These are phyloP conservation scores for Mucor racemosus DNA, from an alignment of 371 early-diverging fungal genomes.

Conservation along the genomic window DNA sequence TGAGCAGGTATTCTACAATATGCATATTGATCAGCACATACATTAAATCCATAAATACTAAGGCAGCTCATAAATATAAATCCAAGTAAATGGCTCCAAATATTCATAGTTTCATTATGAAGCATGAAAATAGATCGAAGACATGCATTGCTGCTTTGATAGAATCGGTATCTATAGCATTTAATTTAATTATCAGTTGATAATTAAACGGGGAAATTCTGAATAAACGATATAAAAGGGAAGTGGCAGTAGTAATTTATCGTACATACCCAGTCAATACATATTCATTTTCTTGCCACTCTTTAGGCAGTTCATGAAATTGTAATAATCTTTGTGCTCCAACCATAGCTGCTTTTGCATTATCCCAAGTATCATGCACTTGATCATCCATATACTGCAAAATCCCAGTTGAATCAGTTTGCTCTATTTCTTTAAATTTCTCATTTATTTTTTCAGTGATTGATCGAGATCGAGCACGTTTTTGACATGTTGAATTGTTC, in stretches of 20 bases:
- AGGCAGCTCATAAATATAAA: constrained; percentile 62
- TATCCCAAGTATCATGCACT: constrained; percentile 52
- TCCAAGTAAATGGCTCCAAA: constrained; percentile 74
- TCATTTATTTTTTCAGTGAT: constrained; percentile 16
- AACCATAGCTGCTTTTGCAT: constrained; percentile 53
- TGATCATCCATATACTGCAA: constrained; percentile 45
- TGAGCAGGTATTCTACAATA: too few species aligned
- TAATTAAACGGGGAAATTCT: constrained; percentile 6
- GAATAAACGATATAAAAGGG: background rate
- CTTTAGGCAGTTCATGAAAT: constrained; percentile 62
- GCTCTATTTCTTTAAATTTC: constrained; percentile 36
- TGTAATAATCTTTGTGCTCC: constrained; percentile 61
- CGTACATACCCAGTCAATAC: constrained; percentile 50
- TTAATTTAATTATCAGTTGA: background rate
- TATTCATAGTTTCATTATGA: constrained; percentile 77
- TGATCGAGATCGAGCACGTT: constrained; percentile 2
- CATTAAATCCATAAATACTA: constrained; percentile 57
- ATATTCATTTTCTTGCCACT: constrained; percentile 69
- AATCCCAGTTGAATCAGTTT: constrained; percentile 39
- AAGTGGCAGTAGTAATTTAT: too few species aligned
- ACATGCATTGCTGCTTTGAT: constrained; percentile 43
- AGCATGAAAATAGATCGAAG: constrained; percentile 65
- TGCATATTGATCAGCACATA: constrained; percentile 11
- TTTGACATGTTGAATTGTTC: constrained; percentile 2
- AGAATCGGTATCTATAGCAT: constrained; percentile 29